A percentile compares a stretch with the other conserved stretches of the same genome.
These are phyloP conservation scores for Chara braunii DNA, from an alignment of 139 green algal species.

Conservation along the genomic window DNA sequence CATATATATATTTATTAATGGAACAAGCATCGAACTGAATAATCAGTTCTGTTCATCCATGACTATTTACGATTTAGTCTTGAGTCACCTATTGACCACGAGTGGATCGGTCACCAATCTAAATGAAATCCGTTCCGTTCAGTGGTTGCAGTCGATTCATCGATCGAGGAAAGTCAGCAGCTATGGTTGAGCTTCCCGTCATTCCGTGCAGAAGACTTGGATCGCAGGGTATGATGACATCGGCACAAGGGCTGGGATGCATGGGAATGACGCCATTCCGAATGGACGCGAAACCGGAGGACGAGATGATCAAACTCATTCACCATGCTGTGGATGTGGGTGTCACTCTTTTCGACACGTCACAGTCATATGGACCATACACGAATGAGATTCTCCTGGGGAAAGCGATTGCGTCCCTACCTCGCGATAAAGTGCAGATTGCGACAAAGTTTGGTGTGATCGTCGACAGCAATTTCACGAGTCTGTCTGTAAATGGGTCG, in stretches of 20 bases:
- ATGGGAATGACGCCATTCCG: slow-evolving; percentile 44
- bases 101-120: too few species aligned
- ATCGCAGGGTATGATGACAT: slow-evolving; percentile 35
- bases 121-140: too few species aligned
- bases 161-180: too few species aligned
- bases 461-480: neutral
- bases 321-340: slow-evolving; percentile 48
- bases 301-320: slow-evolving; percentile 44
- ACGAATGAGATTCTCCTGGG: slow-evolving; percentile 63
- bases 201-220: too few species aligned
- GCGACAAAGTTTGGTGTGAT: slow-evolving; percentile 28
- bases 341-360: slow-evolving; percentile 55
- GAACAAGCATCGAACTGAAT: too few species aligned
- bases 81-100: too few species aligned
- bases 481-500: neutral
- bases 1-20: too few species aligned
- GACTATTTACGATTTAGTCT: too few species aligned
- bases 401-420: slow-evolving; percentile 16
- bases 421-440: slow-evolving; percentile 31
- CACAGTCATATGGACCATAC: slow-evolving; percentile 54
- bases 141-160: too few species aligned
- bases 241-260: slow-evolving; percentile 34
- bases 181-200: too few species aligned
- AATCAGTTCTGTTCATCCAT: too few species aligned
- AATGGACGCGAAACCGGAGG: slow-evolving; percentile 16